Base-by-base conservation (phyloP, 2,329 filamentous ascomycete genomes). In the Diaporthe caulivora region DNA sequence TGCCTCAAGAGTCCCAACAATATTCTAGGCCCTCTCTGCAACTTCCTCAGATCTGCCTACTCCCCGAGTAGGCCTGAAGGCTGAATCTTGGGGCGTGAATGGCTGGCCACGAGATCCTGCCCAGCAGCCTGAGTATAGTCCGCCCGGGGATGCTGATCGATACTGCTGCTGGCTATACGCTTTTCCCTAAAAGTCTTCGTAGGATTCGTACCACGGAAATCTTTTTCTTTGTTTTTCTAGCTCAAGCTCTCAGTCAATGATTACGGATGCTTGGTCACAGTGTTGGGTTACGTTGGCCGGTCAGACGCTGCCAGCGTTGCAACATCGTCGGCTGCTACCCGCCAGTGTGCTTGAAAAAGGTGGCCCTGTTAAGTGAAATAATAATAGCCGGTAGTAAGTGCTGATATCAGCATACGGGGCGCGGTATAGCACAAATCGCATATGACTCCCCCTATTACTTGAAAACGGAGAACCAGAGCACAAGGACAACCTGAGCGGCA, bases 321-420 rank as follows among this genome's bases (percentile, higher is more conserved):
- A 40, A 67, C 47, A 53, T 37, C 47, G 37, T 67, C 62, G 62
- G 62, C 62, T 67, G 62, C 62, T 67, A 67, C 62, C 62, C 31
- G 29, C 62, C 62, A 67, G 53, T 53, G 31, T 29, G 15, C 47
- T 53, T 53, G 62, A 24, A 67, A 26, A 31, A 26, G 21, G 29
- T 40, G 15, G n/a, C 53, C 2, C 21, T 51, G 31, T 40, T 53
- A n/a, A 29, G 21, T 53, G 31, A 18, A 18, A 44, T 13, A 37
- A 51, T 37, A 67, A 26, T 53, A 51, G 62, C 29, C 62, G 44
- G 60, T 6, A 37, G 8, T 51, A 40, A 26, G 31, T 53, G 62
- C 31, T 53, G 60, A 64, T 65, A 51, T 65, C 44, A 51, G 44
- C 17, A 40, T 67, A 67, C 17, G 62, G 31, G 29, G 31, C 47